These are phyloP conservation scores for Chondrus crispus DNA, from an alignment of 23 red algal species.

Conservation along the genomic window DNA sequence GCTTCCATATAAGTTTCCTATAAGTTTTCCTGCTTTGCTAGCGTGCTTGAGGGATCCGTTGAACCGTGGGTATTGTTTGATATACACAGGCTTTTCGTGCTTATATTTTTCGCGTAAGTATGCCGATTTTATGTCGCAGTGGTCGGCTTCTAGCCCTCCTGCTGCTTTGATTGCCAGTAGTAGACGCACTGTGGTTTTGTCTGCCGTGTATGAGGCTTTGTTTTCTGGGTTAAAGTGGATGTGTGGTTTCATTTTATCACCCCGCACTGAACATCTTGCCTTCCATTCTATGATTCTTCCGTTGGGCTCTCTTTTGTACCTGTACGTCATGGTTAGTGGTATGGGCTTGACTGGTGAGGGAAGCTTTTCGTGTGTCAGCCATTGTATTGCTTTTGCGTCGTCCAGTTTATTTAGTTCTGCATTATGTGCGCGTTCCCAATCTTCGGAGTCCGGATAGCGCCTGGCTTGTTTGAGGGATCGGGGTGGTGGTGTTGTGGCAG, in stretches of 20 bases:
- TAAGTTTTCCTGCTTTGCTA: not conserved
- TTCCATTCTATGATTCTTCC: not conserved
- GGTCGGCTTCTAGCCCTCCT: not conserved
- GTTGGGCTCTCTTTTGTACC: not conserved
- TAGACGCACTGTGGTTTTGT: not conserved
- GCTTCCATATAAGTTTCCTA: not conserved
- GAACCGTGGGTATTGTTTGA: not conserved
- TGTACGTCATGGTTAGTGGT: slow-evolving; percentile 6
- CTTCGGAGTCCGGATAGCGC: not conserved
- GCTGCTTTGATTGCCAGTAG: not conserved
- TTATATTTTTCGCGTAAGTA: not conserved
- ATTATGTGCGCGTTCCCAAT: slow-evolving; percentile 4
- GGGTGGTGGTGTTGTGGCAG: not conserved
- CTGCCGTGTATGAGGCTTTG: not conserved
- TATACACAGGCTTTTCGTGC: not conserved
- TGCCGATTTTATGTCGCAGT: slow-evolving; percentile 8
- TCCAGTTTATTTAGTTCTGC: slow-evolving; percentile 14
- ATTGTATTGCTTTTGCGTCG: slow-evolving; percentile 9
- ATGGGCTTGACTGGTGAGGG: not conserved
- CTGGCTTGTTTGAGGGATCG: not conserved
- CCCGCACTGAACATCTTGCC: not conserved
- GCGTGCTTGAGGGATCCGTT: not conserved
- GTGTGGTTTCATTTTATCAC: slow-evolving; percentile 6
- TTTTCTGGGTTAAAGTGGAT: not conserved
- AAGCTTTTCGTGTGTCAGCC: not conserved